These are phyloP conservation scores for Ogataea glucozyma DNA, from an alignment of 805 yeast species.

Conservation along the genomic window DNA sequence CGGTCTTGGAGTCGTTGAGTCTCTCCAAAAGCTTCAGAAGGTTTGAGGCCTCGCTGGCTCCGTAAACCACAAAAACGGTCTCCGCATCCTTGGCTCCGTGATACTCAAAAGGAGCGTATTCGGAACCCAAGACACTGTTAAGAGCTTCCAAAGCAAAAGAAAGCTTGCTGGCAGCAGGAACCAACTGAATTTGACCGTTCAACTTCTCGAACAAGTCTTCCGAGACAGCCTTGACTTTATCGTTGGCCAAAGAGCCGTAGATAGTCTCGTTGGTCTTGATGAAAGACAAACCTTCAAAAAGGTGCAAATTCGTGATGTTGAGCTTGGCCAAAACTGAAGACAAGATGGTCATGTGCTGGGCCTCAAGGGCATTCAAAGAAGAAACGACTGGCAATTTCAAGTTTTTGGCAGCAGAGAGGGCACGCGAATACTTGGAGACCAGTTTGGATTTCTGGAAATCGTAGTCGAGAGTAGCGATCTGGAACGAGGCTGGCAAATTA, in stretches of 20 bases:
- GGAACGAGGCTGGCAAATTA: conserved; percentile 61
- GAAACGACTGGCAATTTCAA: conserved; percentile 69
- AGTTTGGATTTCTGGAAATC: conserved; percentile 53
- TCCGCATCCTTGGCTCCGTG: conserved; percentile 62
- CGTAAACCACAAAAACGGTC: conserved; percentile 80
- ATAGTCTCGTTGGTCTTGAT: conserved; percentile 51
- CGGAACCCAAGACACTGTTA: conserved; percentile 55
- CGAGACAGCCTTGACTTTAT: conserved; percentile 41
- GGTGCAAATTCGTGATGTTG: conserved; percentile 61
- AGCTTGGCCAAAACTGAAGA: conserved; percentile 66
- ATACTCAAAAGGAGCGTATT: conserved; percentile 66
- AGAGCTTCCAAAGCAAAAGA: conserved; percentile 48
- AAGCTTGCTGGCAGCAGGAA: conserved; percentile 37
- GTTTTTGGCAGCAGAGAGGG: conserved; percentile 60
- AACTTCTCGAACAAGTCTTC: conserved; percentile 38
- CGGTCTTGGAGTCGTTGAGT: conserved; percentile 44
- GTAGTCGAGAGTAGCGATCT: conserved; percentile 76
- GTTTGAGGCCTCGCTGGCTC: conserved; percentile 63
- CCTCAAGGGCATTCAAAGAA: conserved; percentile 62
- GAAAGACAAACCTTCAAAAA: conserved; percentile 79
- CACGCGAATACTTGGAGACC: conserved; percentile 62
- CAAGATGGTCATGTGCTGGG: conserved; percentile 66
- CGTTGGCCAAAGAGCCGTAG: conserved; percentile 45
- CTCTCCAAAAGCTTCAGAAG: conserved; percentile 47
- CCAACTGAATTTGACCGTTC: conserved; percentile 25